A percentile compares a stretch with the other conserved stretches of the same genome.
Evolutionary conservation across 148 eudicot species (phyloP).

Genomic region (Nepenthes mirabilis): DNA sequence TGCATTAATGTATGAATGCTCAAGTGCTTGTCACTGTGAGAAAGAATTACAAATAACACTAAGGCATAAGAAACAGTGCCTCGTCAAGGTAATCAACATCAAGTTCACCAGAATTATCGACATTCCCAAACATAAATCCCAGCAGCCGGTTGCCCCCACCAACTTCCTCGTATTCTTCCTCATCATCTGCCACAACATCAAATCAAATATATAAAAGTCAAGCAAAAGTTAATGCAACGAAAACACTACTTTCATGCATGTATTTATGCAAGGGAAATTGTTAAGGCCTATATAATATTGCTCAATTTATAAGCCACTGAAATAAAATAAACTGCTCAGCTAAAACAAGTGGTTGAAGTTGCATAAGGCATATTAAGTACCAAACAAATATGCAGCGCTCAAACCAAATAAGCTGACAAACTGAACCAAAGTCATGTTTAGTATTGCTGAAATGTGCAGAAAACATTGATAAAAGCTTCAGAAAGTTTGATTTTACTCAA

Average conservation of each 20-base stretch:
- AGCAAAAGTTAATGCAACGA: not conserved
- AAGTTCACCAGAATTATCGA: slow-evolving; percentile 82
- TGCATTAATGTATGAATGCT: no score
- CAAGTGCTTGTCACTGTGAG: not conserved
- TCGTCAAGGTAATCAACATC: slow-evolving; percentile 96
- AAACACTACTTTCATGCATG: no score
- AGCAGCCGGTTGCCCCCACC: slow-evolving; percentile 66
- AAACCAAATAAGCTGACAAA: no score
- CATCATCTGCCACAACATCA: slow-evolving; percentile 47
- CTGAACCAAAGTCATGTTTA: no score
- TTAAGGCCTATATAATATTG: not conserved
- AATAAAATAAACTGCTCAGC: not conserved
- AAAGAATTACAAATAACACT: not conserved
- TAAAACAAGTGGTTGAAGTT: no score
- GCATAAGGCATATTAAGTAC: no score
- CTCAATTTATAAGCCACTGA: no score
- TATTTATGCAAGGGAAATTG: not conserved
- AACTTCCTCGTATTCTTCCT: slow-evolving; percentile 80
- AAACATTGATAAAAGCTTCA: no score
- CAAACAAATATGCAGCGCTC: no score
- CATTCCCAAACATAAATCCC: slow-evolving; percentile 96
- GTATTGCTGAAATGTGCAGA: no score
- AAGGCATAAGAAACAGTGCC: slow-evolving; percentile 23
- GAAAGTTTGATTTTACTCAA: no score
- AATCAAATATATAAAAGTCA: not conserved